phyloP scores from a whole-genome alignment of 306 rosid species.

The Mimosa bimucronata region DNA sequence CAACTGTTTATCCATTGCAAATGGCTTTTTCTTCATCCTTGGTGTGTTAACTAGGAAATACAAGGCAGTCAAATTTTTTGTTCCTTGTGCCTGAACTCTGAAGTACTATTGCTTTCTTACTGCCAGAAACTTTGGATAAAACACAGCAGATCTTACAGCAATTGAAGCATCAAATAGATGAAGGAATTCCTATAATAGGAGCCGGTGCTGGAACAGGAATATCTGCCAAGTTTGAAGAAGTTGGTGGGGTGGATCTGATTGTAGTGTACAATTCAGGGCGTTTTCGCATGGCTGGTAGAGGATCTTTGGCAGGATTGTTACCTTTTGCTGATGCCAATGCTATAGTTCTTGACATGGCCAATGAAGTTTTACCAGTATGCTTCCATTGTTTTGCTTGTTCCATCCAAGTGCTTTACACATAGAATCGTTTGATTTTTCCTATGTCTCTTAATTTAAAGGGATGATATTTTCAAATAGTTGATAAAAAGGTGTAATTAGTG shows the following conservation, averaged over 20 bases:
- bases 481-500: constrained; percentile 22
- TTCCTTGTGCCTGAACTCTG: constrained; percentile 6
- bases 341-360: constrained; percentile 89
- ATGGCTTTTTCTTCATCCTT: constrained; percentile 14
- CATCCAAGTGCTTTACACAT: constrained; percentile 31
- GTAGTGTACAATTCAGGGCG: constrained; percentile 93
- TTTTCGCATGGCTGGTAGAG: constrained; percentile 97
- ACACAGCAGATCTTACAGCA: constrained; percentile 70
- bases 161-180: constrained; percentile 65
- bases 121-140: constrained; percentile 75
- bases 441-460: constrained; percentile 30
- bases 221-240: constrained; percentile 98
- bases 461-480: constrained; percentile 14
- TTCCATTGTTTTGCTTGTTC: constrained; percentile 36
- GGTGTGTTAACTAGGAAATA: constrained; percentile 20
- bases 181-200: constrained; percentile 80
- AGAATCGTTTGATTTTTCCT: constrained; percentile 4
- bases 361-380: constrained; percentile 90
- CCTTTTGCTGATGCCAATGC: constrained; percentile 98
- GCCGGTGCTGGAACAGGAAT: constrained; percentile 97
- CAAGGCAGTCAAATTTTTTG: neutral
- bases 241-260: constrained; percentile 89
- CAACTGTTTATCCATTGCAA: constrained; percentile 17
- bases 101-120: constrained; percentile 33
- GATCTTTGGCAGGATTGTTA: constrained; percentile 86